A percentile compares a stretch with the other conserved stretches of the same genome.
Evolutionary conservation across 257 asterid species (phyloP).

Genomic region (Solanum dulcamara): DNA sequence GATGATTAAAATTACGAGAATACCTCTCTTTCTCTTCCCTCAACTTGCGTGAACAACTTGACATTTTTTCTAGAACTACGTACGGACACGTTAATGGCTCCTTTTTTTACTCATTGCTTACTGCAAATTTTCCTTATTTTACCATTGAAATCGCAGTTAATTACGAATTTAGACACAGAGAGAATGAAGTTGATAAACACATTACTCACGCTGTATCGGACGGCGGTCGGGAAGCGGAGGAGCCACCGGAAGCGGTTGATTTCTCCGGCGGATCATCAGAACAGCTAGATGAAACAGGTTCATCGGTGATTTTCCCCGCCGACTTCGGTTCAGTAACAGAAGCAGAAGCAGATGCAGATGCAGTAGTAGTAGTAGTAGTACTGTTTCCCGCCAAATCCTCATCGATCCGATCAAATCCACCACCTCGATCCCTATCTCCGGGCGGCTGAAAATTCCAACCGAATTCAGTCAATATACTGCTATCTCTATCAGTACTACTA

Average conservation of each 20-base stretch:
- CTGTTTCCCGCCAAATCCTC: slow-evolving; percentile 23
- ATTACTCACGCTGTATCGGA: slow-evolving; percentile 67
- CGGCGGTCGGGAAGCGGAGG: slow-evolving; percentile 25
- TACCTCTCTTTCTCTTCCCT: slow-evolving; percentile 1
- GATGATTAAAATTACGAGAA: slow-evolving; percentile 8
- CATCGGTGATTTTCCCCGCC: neutral
- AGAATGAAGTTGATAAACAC: neutral
- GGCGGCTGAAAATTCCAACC: slow-evolving; percentile 54
- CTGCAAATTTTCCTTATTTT: neutral
- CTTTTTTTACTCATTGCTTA: neutral
- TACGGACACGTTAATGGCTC: slow-evolving; percentile 30
- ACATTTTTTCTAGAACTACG: slow-evolving; percentile 20
- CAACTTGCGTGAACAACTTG: slow-evolving; percentile 14
- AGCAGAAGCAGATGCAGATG: neutral
- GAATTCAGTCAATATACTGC: slow-evolving; percentile 39
- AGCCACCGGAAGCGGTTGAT: slow-evolving; percentile 42
- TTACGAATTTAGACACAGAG: slow-evolving; percentile 1
- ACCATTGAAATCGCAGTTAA: slow-evolving; percentile 6
- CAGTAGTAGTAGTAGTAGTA: neutral
- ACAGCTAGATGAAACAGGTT: slow-evolving; percentile 53
- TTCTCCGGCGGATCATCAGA: slow-evolving; percentile 63
- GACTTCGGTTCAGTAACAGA: neutral
- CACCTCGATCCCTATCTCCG: slow-evolving; percentile 8
- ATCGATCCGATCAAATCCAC: slow-evolving; percentile 24
- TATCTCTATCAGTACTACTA: slow-evolving; percentile 3